A percentile compares a stretch with the other conserved stretches of the same genome.
phyloP scores from a whole-genome alignment of 169 alveolate genomes.

The Eimeria brunetti region DNA sequence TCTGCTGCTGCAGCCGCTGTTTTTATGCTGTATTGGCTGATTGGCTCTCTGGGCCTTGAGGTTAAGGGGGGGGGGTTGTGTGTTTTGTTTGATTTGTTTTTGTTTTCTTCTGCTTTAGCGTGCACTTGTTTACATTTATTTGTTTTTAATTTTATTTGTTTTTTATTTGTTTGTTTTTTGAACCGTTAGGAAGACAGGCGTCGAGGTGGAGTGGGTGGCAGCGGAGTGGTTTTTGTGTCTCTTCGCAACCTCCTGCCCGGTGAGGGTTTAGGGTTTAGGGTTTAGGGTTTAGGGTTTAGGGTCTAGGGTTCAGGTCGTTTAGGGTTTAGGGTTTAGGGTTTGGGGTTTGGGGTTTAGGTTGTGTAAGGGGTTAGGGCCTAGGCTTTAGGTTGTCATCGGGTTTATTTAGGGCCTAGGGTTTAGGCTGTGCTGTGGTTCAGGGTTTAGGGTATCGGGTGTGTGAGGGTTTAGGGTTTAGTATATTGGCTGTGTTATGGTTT shows the following conservation, averaged over 20 bases:
- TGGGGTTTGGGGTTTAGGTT: not conserved
- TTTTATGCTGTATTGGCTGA: no score
- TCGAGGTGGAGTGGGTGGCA: slow-evolving; percentile 89
- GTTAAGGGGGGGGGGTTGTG: not conserved
- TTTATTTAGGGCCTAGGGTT: not conserved
- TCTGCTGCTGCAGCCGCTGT: no score
- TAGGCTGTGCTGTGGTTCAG: not conserved
- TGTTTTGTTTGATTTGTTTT: not conserved
- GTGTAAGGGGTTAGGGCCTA: not conserved
- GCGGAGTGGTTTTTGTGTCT: slow-evolving; percentile 92
- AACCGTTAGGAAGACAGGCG: slow-evolving; percentile 85
- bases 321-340: not conserved
- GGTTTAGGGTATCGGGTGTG: not conserved
- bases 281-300: no score
- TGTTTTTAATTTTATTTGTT: not conserved
- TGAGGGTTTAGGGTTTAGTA: not conserved
- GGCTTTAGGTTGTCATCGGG: not conserved
- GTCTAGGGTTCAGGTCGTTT: not conserved
- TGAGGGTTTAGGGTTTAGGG: no score
- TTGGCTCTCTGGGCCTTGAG: not conserved
- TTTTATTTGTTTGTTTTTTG: not conserved
- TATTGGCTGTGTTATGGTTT: not conserved
- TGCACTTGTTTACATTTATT: not conserved
- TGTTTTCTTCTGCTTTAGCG: not conserved
- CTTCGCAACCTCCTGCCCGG: slow-evolving; percentile 89